phyloP scores from a whole-genome alignment of 306 rosid genomes.

The Cucurbita ficifolia region DNA sequence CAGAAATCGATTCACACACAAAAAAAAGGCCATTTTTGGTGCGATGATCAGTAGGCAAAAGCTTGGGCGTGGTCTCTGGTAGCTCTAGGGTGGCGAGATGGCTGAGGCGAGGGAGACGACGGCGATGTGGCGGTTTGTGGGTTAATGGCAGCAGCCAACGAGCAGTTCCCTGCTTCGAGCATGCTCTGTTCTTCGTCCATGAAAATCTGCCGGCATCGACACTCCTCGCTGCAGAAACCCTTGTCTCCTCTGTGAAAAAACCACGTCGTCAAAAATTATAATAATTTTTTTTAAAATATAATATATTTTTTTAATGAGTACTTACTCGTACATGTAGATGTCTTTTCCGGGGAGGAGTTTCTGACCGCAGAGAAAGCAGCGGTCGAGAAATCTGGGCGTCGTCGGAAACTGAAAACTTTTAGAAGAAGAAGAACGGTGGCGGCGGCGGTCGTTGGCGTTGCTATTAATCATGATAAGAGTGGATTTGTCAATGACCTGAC shows the following conservation, averaged over 20 bases:
- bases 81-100: slow-evolving; percentile 26
- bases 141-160: slow-evolving; percentile 21
- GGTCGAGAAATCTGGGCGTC: slow-evolving; percentile 42
- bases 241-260: slow-evolving; percentile 54
- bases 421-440: neutral
- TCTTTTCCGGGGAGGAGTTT: slow-evolving; percentile 68
- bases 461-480: slow-evolving; percentile 17
- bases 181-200: slow-evolving; percentile 59
- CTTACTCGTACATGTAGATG: slow-evolving; percentile 96
- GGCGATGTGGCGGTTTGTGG: slow-evolving; percentile 5
- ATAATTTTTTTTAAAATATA: neutral
- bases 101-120: slow-evolving; percentile 18
- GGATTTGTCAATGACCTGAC: slow-evolving; percentile 56
- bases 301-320: neutral
- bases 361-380: slow-evolving; percentile 56
- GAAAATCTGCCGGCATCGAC: slow-evolving; percentile 77
- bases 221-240: slow-evolving; percentile 90
- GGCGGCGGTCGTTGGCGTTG: neutral
- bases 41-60: slow-evolving; percentile 19
- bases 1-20: neutral
- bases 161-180: slow-evolving; percentile 27
- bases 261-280: neutral
- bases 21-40: neutral
- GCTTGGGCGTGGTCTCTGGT: slow-evolving; percentile 27
- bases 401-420: neutral